These are phyloP conservation scores for Panaeolus cyanescens DNA, from an alignment of 768 basidiomycete genomes.

Conservation along the genomic window DNA sequence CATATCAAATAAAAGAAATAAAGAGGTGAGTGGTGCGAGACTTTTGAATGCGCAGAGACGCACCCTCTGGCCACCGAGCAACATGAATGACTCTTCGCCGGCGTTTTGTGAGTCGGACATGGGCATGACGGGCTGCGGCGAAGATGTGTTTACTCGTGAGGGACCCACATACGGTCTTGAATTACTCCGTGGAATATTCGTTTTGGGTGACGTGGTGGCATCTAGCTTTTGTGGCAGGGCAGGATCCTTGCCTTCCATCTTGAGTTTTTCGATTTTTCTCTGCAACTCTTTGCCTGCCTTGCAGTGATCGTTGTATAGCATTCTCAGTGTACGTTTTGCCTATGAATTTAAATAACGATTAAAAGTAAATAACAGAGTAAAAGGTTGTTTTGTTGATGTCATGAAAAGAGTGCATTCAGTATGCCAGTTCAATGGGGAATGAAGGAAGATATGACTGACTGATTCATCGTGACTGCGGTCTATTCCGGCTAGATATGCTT, in stretches of 20 bases:
- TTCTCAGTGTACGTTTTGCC: conserved; percentile 77
- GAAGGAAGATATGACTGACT: conserved; percentile 40
- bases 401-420: background rate
- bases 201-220: conserved; percentile 14
- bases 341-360: conserved; percentile 26
- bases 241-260: conserved; percentile 79
- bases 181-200: conserved; percentile 28
- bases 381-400: conserved; percentile 6
- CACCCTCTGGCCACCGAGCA: conserved; percentile 76
- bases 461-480: conserved; percentile 75
- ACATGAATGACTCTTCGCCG: conserved; percentile 89
- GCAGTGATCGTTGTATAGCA: conserved; percentile 74
- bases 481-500: conserved; percentile 71
- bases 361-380: conserved; percentile 5
- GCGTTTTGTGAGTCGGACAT: conserved; percentile 61
- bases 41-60: conserved; percentile 22
- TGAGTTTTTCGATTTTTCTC: conserved; percentile 68
- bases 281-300: conserved; percentile 74
- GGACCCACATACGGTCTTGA: conserved; percentile 30
- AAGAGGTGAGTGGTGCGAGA: conserved; percentile 4
- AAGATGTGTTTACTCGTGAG: conserved; percentile 46
- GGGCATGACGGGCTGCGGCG: conserved; percentile 41
- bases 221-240: conserved; percentile 64
- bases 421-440: conserved; percentile 5
- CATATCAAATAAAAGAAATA: background rate